Base-by-base conservation (phyloP, 1,284 basidiomycete genomes). In the Malassezia slooffiae region DNA sequence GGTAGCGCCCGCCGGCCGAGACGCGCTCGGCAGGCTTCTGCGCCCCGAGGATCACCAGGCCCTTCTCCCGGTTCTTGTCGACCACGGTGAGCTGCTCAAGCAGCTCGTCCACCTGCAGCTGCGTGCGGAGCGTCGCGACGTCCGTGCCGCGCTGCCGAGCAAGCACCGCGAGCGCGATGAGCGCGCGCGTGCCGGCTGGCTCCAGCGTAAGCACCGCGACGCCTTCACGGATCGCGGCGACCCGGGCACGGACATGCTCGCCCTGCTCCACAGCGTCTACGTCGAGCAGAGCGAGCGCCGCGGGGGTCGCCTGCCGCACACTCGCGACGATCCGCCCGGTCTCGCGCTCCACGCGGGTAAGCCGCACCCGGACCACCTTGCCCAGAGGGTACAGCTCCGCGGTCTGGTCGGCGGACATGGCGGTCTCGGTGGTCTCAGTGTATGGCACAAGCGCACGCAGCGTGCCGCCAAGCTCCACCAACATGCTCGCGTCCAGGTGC, bases 81-180 rank as follows among this genome's bases (percentile, higher is more conserved):
- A 89, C 83, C 15, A 97, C 84, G 3, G 85, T 79, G 5, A 97
- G 75, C 36, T 84, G 81, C 11, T 80, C 74, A 17, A 97, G 71
- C 52, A 75, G 75, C 41, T 88, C 82, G 13, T 85, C 85, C 28
- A 75, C 72, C 58, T 82, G 79, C 36, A 96, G 73, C 3, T 74
- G 71, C 1, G 74, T 72, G 19, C 80, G 79, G 16, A 93, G 74
- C 56, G 85, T 81, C n/a, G 81, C 74, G 10, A 83, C 73, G 1
- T 80, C 75, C 10, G 79, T 71, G 16, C 74, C 75, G 17, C 85
- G 79, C 60, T 82, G 78, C 55, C 85, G 85, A n/a, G 90, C 87
- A 34, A 96, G 74, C 55, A 86, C 85, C 59, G 81, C 81, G 36
- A 91, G 74, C 3, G 89, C 88, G 13, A 96, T 72, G 13, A 96